phyloP scores from a whole-genome alignment of 1,284 basidiomycete species.

The Ustilago vetiveriae region DNA sequence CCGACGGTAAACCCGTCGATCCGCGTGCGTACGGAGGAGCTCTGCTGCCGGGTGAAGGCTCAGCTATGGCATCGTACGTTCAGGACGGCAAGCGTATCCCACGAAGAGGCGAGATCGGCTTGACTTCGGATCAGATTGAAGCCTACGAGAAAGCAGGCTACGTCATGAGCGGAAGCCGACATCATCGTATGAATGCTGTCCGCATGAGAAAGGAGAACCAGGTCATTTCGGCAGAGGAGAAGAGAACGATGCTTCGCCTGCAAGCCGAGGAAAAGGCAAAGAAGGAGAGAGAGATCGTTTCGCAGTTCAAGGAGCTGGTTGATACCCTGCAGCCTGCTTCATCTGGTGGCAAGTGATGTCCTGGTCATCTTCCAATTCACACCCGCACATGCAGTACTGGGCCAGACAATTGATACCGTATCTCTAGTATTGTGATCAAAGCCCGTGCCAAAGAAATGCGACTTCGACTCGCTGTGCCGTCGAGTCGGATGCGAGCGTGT shows the following conservation, averaged over 20 bases:
- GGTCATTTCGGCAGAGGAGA: slow-evolving; percentile 93
- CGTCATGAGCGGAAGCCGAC: slow-evolving; percentile 95
- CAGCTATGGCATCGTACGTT: slow-evolving; percentile 94
- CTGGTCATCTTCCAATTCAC: too few relatives aligned
- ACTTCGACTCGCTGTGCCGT: slow-evolving; percentile 9
- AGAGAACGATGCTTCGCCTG: slow-evolving; percentile 88
- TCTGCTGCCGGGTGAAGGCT: slow-evolving; percentile 90
- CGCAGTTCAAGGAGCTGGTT: slow-evolving; percentile 62
- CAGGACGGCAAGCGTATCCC: slow-evolving; percentile 91
- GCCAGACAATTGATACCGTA: too few relatives aligned
- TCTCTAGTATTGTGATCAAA: slow-evolving; percentile 3
- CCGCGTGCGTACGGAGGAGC: slow-evolving; percentile 75
- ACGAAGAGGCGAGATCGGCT: slow-evolving; percentile 95
- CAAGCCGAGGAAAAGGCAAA: slow-evolving; percentile 91
- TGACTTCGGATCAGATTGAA: slow-evolving; percentile 86
- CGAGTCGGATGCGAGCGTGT: slow-evolving; percentile 7
- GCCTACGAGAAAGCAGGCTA: slow-evolving; percentile 89
- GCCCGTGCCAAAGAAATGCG: slow-evolving; percentile 44
- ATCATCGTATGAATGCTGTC: slow-evolving; percentile 86
- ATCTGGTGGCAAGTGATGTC: not conserved
- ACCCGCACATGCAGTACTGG: too few relatives aligned
- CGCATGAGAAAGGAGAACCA: slow-evolving; percentile 98
- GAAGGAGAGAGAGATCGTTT: slow-evolving; percentile 76
- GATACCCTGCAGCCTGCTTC: slow-evolving; percentile 40
- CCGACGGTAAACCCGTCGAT: slow-evolving; percentile 34